Base-by-base conservation (phyloP, 768 basidiomycete species). In the Trichaptum fuscoviolaceum region DNA sequence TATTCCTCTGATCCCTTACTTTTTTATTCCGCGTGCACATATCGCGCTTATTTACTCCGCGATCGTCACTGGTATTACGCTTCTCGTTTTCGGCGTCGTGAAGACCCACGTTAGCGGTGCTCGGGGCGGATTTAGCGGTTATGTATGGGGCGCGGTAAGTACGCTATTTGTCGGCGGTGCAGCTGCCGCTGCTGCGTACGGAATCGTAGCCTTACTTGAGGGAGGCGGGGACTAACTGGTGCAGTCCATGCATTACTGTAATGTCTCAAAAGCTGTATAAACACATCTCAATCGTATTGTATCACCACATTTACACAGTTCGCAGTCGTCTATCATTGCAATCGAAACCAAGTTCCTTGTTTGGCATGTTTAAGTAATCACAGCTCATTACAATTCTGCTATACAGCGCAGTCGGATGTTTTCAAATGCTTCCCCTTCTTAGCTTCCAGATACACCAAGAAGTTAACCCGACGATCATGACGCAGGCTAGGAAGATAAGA, bases 1-100 rank as follows among this genome's bases (percentile, higher is more conserved):
- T 65, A 92, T 99, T 71, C 97, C 97, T 0, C 84, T 99, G 36
- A 71, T 95, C 10, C 95, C 95, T 10, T 96, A 97, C 78, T 95
- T 99, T 80, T 94, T 95, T 80, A 85, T 95, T 70, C 76, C 86
- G 2, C 76, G 76, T 15, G 95, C 94, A 9, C 83, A 87, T 36
- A 75, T 85, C 26, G 84, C 90, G 58, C 80, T 93, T 61, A 77
- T 92, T 59, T 92, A 87, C 71, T 93, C 92, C 0, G 90, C 82
- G 69, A 73, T 93, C 67, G 76, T 97, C 65, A 99, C 96, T 6
- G 93, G 93, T 3, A 71, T 93, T 65, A 84, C 96, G 15, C 83
- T 99, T 12, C 83, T 99, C 69, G 74, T 96, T 64, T 99, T 99
- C 73, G 96, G 96, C 58, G 91, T 86, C 1, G 86, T 96, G 74